Conservation (phyloP, 331 rosid genomes). For the Malus hybrid region DNA sequence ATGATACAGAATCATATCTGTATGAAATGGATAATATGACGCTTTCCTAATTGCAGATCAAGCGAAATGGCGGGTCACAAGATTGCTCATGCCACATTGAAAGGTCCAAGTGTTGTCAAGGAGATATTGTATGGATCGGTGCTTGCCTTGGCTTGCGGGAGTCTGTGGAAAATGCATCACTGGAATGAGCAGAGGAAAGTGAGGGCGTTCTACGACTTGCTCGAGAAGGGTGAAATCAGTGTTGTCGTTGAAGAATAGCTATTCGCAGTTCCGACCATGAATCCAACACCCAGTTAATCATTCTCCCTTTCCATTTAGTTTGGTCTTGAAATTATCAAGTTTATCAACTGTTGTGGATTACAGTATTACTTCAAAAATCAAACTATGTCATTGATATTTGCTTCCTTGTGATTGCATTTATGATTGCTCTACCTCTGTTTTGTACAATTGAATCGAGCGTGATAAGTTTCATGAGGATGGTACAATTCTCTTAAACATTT, state of each 20-base stretch:
- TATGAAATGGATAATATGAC: not conserved
- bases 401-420: not conserved
- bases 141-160: constrained; percentile 59
- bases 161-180: constrained; percentile 95
- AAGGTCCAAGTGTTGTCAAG: constrained; percentile 92
- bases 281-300: constrained; percentile 2
- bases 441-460: not conserved
- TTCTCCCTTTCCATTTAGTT: constrained; percentile 7
- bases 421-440: not conserved
- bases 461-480: not conserved
- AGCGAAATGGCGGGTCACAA: constrained; percentile 66
- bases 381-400: not conserved
- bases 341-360: not conserved
- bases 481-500: not conserved
- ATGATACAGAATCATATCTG: not conserved
- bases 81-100: constrained; percentile 79
- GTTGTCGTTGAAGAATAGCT: constrained; percentile 48
- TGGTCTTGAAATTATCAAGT: constrained; percentile 30
- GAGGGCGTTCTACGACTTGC: constrained; percentile 71
- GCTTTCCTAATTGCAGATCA: constrained; percentile 22
- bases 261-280: not conserved
- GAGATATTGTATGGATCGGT: constrained; percentile 53
- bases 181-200: constrained; percentile 91
- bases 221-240: constrained; percentile 74
- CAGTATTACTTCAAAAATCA: not conserved